Percentiles rank a stretch among this genome's conserved stretches.
Conservation (phyloP, 257 asterid genomes). For the Solanum arcanum region DNA sequence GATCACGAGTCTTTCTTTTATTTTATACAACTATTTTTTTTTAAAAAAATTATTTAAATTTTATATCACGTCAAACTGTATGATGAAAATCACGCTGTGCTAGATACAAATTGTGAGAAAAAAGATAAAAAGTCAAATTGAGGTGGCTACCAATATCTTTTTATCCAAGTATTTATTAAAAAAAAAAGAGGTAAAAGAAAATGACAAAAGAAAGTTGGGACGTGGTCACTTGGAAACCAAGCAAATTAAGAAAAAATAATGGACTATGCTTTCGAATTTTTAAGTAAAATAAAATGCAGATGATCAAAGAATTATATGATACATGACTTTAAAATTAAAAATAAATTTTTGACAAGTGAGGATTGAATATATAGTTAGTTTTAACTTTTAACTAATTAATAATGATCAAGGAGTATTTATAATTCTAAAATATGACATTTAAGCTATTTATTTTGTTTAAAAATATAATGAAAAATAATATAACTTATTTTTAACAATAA, state of each 20-base stretch:
- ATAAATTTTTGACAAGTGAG: too few relatives aligned
- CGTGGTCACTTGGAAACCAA: background rate
- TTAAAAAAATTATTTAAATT: background rate
- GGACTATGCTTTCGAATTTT: background rate
- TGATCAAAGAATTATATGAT: too few relatives aligned
- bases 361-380: too few relatives aligned
- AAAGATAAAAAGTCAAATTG: background rate
- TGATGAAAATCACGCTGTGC: accelerated
- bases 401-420: too few relatives aligned
- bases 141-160: background rate
- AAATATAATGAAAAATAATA: too few relatives aligned
- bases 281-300: background rate
- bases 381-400: too few relatives aligned
- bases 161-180: background rate
- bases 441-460: too few relatives aligned
- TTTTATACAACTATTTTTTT: too few relatives aligned
- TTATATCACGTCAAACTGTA: accelerated
- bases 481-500: too few relatives aligned
- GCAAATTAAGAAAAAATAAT: background rate
- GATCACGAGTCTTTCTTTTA: accelerated
- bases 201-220: background rate
- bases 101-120: background rate
- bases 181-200: background rate
- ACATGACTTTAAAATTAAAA: background rate
- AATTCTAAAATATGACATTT: too few relatives aligned